Evolutionary conservation across 129 eudicot species (phyloP).

Genomic region (Gnaphalium uliginosum): DNA sequence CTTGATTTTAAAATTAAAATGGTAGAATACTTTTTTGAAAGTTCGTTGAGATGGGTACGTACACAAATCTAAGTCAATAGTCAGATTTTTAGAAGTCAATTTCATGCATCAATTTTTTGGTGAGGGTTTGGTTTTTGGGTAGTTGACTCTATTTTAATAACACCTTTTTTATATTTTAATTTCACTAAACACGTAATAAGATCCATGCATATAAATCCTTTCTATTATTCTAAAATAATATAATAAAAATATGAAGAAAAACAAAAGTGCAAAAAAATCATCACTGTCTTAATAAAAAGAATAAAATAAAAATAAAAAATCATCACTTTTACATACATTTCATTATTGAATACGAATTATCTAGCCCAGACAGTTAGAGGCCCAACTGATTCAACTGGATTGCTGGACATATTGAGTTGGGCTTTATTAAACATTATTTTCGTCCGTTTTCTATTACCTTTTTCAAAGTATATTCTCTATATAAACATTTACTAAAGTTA

Average conservation of each 20-base stretch:
- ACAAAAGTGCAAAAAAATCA: background rate
- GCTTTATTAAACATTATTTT: background rate
- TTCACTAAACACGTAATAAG: background rate
- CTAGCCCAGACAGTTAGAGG: background rate
- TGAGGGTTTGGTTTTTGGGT: conserved; percentile 40
- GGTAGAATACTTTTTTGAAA: background rate
- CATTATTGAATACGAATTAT: no score
- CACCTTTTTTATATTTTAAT: background rate
- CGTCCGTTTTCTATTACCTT: no score
- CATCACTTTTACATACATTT: no score
- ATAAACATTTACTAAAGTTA: no score
- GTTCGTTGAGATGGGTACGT: background rate
- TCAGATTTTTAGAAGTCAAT: conserved; percentile 27
- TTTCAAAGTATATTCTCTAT: no score
- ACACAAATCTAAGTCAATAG: conserved; percentile 1
- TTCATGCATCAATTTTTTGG: conserved; percentile 35
- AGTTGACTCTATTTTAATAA: conserved; percentile 23
- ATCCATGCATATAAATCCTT: background rate
- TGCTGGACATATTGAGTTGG: background rate
- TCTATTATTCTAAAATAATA: no score
- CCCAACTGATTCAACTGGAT: background rate
- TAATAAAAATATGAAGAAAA: no score
- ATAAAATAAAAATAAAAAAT: no score
- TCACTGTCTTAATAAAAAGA: no score
- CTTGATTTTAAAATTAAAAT: no score